Evolutionary conservation across 2,329 filamentous ascomycete species (phyloP), one percentile per base, ranked within the genome.

Genomic region (Xylaria sp.): DNA sequence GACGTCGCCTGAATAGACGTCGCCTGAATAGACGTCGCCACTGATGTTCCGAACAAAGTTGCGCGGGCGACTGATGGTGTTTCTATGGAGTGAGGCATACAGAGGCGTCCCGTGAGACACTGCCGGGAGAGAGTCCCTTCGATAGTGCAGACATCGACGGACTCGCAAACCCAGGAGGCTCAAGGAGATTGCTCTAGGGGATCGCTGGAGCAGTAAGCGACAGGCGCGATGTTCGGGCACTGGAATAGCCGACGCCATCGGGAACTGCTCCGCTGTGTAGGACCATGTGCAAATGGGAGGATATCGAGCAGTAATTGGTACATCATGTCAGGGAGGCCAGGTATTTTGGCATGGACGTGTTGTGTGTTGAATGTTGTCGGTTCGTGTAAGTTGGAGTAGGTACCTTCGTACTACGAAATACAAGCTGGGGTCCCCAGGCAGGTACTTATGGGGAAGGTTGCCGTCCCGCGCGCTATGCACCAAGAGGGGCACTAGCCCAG

Each of bases 151-250:
- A 30, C 30, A 65, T 63, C 66, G 66, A 59, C 63, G 59, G 47
- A 70, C 62, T 48, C 68, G 68, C 48, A 63, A 50, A 51, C 61
- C 64, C 50, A 70, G 19, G 65, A 71, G 61, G 37, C 68, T 65
- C 46, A 69, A 70, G 23, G 66, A 56, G 1, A 65, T 70, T 58
- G 71, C 66, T 57, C 59, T 67, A 4, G 69, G 66, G 4, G 67
- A 57, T 6, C 37, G 59, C 52, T 59, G 64, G 54, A 65, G 62
- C n/a, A 71, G 58, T 42, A 64, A 46, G 47, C 65, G 67, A 60
- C 63, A 57, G 55, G 68, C 66, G 54, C 66, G 58, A 60, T 64
- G 63, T 61, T 70, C 63, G 13, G 64, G 64, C 44, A 59, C 59
- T 50, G 59, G 56, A 48, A 59, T 52, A 53, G 60, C 55, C 48